phyloP scores from a whole-genome alignment of 73 alveolate genomes.

The Paramecium primaurelia region DNA sequence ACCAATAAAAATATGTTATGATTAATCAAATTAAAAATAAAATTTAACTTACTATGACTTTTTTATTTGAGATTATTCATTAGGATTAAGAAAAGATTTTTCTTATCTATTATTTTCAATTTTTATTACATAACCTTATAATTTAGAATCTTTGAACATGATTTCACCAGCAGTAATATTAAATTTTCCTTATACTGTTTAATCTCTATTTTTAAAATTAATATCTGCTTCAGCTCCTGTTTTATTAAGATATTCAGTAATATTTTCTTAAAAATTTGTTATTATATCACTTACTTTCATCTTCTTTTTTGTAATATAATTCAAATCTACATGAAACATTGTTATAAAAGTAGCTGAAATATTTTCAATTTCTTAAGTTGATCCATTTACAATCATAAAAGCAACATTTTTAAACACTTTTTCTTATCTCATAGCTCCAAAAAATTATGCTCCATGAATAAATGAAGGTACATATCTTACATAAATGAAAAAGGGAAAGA shows the following conservation, averaged over 20 bases:
- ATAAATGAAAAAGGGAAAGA: conserved; percentile 52
- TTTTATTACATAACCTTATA: conserved; percentile 50
- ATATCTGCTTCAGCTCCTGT: conserved; percentile 50
- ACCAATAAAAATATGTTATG: neutral
- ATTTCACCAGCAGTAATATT: neutral
- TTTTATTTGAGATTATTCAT: neutral
- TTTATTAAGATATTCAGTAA: conserved; percentile 39
- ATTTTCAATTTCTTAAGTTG: conserved; percentile 41
- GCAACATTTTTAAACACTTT: conserved; percentile 43
- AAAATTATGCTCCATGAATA: conserved; percentile 56
- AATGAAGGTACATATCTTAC: conserved; percentile 60
- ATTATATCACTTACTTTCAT: conserved; percentile 37
- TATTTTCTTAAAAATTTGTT: conserved; percentile 3
- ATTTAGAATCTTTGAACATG: conserved; percentile 27
- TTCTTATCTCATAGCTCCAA: conserved; percentile 55
- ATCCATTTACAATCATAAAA: conserved; percentile 44
- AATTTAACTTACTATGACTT: neutral
- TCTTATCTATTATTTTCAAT: conserved; percentile 36
- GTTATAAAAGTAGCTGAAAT: conserved; percentile 54
- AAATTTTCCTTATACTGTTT: neutral
- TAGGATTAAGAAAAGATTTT: neutral
- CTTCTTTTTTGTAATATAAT: conserved; percentile 39
- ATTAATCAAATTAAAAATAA: conserved; percentile 7
- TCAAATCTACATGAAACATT: conserved; percentile 42
- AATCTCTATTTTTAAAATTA: conserved; percentile 46